phyloP scores from a whole-genome alignment of 768 basidiomycete genomes.

The Russula dissimulans region DNA sequence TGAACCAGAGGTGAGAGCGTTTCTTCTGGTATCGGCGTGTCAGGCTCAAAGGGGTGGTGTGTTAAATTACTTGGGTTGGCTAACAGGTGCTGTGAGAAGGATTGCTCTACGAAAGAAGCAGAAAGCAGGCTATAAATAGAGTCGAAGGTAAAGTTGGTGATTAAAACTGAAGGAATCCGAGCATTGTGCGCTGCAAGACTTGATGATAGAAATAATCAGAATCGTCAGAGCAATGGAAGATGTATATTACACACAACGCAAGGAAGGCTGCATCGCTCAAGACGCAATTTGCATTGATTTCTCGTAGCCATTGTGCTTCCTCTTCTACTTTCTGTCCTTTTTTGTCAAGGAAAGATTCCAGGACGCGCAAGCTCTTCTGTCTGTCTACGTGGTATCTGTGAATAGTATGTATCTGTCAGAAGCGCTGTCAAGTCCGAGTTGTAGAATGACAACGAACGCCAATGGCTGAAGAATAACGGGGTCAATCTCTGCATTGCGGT shows the following conservation, averaged over 20 bases:
- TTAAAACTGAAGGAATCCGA: conserved; percentile 57
- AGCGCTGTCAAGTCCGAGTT: neutral
- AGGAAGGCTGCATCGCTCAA: conserved; percentile 73
- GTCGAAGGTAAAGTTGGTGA: conserved; percentile 82
- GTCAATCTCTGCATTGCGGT: conserved; percentile 66
- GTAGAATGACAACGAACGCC: conserved; percentile 42
- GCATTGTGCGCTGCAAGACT: conserved; percentile 59
- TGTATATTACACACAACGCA: conserved; percentile 46
- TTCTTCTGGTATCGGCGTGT: conserved; percentile 43
- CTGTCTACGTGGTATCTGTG: conserved; percentile 65
- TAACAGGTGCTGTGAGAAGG: conserved; percentile 7
- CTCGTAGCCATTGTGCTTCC: conserved; percentile 50
- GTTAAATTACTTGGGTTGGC: neutral
- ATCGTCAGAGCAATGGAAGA: neutral
- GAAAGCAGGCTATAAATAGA: conserved; percentile 73
- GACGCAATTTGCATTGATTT: conserved; percentile 46
- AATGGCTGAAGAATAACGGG: conserved; percentile 75
- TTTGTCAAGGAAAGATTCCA: conserved; percentile 46
- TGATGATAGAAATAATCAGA: neutral
- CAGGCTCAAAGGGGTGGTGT: conserved; percentile 21
- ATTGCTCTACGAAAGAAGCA: conserved; percentile 35
- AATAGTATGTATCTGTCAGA: conserved; percentile 1
- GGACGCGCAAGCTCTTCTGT: conserved; percentile 52
- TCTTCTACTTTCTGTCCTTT: conserved; percentile 46
- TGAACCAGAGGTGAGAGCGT: conserved; percentile 51